Evolutionary conservation across 1,284 basidiomycete genomes (phyloP), one percentile per base, ranked within the genome.

Genomic region (Sporisorium exsertum): DNA sequence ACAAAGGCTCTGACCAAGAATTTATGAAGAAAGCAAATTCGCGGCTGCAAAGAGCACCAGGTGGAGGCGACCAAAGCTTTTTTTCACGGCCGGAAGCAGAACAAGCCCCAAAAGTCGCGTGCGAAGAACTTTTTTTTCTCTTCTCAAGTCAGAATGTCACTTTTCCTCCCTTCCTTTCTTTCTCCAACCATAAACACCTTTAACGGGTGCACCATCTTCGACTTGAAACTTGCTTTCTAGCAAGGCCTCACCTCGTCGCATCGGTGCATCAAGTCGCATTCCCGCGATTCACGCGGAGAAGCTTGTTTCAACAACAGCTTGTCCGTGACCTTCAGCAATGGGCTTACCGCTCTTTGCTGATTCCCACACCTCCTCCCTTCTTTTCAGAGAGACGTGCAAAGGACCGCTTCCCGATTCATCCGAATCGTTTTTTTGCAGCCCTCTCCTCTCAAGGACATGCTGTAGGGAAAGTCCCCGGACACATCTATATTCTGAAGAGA

Each of bases 381-480:
- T 43, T 51, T 42, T 20, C 22, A 49, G 74, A 77, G 74, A 77
- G 70, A 77, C 74, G 69, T 47, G 70, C 74, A 72, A 77, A 77
- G 74, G 74, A 77, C 74, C 74, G 74, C 74, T 76, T 69, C 27
- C 40, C 45, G 50, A 50, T 40, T 67, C 57, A 20, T 32, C 20
- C 15, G 55, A 37, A 42, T 60, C 56, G 24, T 15, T 29, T 51
- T 76, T 69, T 77, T 77, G 74, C 74, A 77, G 74, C 74, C 74
- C 58, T 69, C 58, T 64, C 22, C 37, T 60, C 20, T 20, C n/a
- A 33, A n/a, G 51, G 66, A 72, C 74, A 77, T 59, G 74, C 74
- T 77, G 74, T 72, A 77, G 74, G 74, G 74, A 77, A 77, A 77
- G 74, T 77, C 74, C 74, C 74, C 74, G 74, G 74, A 77, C 74